Evolutionary conservation across 352 stramenopile species (phyloP), one percentile per base, ranked within the genome.

Genomic region (Phytophthora palmivora): DNA sequence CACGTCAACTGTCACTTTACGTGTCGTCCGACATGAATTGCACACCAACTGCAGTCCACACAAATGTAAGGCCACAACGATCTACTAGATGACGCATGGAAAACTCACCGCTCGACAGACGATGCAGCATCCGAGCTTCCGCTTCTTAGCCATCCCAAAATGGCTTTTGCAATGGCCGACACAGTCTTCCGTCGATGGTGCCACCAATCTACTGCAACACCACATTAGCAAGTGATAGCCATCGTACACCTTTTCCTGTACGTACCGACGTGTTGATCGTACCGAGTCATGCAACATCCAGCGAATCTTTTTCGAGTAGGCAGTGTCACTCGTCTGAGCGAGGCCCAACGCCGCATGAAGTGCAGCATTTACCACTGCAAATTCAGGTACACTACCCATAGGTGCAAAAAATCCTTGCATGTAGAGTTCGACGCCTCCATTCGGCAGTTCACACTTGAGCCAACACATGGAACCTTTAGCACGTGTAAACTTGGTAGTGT

Each of bases 271-370:
- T 24, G 45, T 77, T 2, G 58, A 57, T 0, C 58, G 48, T n/a
- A 62, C 53, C 2, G 70, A 69, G 32, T 82, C 67, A 41, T 71
- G 70, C 56, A 78, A 49, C 73, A 82, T 82, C 73, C 70, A 82
- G 10, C 69, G 59, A 26, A 82, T 70, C 22, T 82, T 82, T 59
- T 82, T 82, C 10, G 67, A 71, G 18, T 79, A 70, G 2, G 67
- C 46, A 11, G 63, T 68, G 32, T 82, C 73, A 22, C 73, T 79
- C 4, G 67, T 82, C 46, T 71, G 63, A 3, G 67, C 56, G 15
- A 76, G 52, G 6, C 67, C 43, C 43, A 68, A 47, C 6, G 61
- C 73, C 2, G 55, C 36, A 16, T 70, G 43, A 9, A 77, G 21
- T 6, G 72, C 71, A 21, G 62, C 53, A 7, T 67, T 63, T 19